Evolutionary conservation across 306 rosid genomes (phyloP), one percentile per base, ranked within the genome.

Genomic region (Herpetospermum pedunculosum): DNA sequence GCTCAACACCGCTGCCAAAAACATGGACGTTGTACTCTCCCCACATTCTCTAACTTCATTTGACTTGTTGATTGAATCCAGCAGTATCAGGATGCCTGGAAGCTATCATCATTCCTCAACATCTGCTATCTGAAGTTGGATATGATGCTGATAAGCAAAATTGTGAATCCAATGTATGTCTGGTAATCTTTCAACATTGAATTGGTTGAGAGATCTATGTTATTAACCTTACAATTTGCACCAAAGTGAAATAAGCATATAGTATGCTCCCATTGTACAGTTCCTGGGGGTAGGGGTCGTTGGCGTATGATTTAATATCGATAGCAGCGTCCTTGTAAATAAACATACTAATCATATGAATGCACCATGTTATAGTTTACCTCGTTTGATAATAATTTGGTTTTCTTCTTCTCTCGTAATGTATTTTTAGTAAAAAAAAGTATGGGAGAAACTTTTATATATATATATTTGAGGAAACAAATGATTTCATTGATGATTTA

Each of bases 41-140:
- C 86, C 98, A 4, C 81, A 52, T 79, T 94, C 98, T 16, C 67
- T 94, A 79, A 83, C 89, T 58, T 89, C 91, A 57, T 77, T 86
- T 81, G 98, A 94, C 80, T 77, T 94, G 60, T 75, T 81, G 62
- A 85, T 77, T 65, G 78, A 74, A 78, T 80, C 92, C n/a, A 85
- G 55, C 72, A 8, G 50, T 43, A 67, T 87, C 77, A 62, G 72
- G 79, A 86, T 85, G 70, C n/a, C 74, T n/a, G 84, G 81, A 67
- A 58, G 73, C 40, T n/a, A n/a, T n/a, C 79, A 77, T 52, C 79
- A 79, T 69, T 40, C 70, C 48, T 67, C 88, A 12, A 57, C 75
- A 40, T 88, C 96, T 73, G 85, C 89, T 19, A 72, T 81, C 15
- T 92, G 74, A 86, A 57, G 2, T 49, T 21, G 47, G 8, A 25